phyloP scores from a whole-genome alignment of 202 grass and related monocot species.

The Eragrostis tef region DNA sequence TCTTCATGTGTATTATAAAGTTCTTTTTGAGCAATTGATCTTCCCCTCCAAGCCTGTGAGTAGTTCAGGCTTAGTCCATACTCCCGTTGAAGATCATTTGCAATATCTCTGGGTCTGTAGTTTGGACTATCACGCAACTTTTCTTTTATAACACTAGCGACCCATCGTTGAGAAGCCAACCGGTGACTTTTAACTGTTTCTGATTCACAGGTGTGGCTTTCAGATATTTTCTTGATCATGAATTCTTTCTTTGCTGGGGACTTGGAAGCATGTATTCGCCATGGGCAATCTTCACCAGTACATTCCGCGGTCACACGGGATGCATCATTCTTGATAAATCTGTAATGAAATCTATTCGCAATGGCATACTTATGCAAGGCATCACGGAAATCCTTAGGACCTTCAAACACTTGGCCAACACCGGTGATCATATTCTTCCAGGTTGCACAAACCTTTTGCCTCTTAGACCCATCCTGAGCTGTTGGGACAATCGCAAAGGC shows the following conservation, averaged over 20 bases:
- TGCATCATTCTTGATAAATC: slow-evolving; percentile 90
- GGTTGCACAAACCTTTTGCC: slow-evolving; percentile 70
- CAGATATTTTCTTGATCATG: slow-evolving; percentile 96
- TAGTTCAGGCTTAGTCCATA: slow-evolving; percentile 93
- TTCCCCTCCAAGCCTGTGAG: slow-evolving; percentile 97
- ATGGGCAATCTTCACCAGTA: slow-evolving; percentile 77
- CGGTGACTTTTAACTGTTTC: slow-evolving; percentile 83
- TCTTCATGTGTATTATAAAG: slow-evolving; percentile 87
- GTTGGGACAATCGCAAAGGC: slow-evolving; percentile 47
- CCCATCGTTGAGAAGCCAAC: slow-evolving; percentile 92
- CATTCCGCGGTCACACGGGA: slow-evolving; percentile 92
- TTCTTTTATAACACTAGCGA: slow-evolving; percentile 99
- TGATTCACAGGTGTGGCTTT: slow-evolving; percentile 86
- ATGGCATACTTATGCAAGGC: slow-evolving; percentile 96
- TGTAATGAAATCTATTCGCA: slow-evolving; percentile 91
- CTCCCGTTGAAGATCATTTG: slow-evolving; percentile 85
- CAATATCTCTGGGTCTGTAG: slow-evolving; percentile 92
- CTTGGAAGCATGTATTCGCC: slow-evolving; percentile 92
- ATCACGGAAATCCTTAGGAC: slow-evolving; percentile 89
- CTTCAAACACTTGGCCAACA: slow-evolving; percentile 86
- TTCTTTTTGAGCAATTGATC: slow-evolving; percentile 91
- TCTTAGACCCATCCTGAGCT: slow-evolving; percentile 70
- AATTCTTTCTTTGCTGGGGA: slow-evolving; percentile 79
- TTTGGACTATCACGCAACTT: slow-evolving; percentile 87
- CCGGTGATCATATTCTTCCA: slow-evolving; percentile 87